phyloP scores from a whole-genome alignment of 345 rosid genomes.

The Conringia planisiliqua region DNA sequence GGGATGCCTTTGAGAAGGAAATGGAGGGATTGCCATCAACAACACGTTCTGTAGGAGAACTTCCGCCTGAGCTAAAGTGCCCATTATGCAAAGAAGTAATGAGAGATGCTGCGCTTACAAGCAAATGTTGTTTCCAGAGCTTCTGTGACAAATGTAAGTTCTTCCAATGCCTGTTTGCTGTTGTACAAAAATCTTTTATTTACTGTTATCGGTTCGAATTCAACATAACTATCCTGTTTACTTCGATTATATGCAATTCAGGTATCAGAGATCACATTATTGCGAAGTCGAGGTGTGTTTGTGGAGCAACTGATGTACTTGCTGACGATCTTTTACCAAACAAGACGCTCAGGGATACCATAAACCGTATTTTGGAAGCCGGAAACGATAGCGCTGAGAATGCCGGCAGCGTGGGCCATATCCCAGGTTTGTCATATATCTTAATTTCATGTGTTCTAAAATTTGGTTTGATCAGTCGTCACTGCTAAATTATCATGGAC shows the following conservation, averaged over 20 bases:
- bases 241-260: constrained; percentile 29
- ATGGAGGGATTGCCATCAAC: constrained; percentile 93
- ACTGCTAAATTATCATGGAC: constrained; percentile 10
- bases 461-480: neutral
- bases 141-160: constrained; percentile 82
- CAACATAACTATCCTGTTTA: neutral
- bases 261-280: constrained; percentile 90
- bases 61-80: constrained; percentile 95
- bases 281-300: constrained; percentile 70
- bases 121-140: constrained; percentile 89
- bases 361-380: constrained; percentile 87
- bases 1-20: constrained; percentile 98
- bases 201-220: neutral
- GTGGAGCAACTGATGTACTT: constrained; percentile 76
- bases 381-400: constrained; percentile 87
- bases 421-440: constrained; percentile 58
- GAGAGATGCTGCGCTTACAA: constrained; percentile 91
- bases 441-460: neutral
- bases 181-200: neutral
- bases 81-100: constrained; percentile 93
- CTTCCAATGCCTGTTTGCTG: neutral
- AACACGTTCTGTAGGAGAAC: constrained; percentile 84
- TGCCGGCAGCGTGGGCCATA: constrained; percentile 74
- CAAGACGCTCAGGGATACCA: constrained; percentile 89
- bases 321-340: constrained; percentile 98